Conservation (phyloP, 768 basidiomycete species). For the Dioszegia hungarica region DNA sequence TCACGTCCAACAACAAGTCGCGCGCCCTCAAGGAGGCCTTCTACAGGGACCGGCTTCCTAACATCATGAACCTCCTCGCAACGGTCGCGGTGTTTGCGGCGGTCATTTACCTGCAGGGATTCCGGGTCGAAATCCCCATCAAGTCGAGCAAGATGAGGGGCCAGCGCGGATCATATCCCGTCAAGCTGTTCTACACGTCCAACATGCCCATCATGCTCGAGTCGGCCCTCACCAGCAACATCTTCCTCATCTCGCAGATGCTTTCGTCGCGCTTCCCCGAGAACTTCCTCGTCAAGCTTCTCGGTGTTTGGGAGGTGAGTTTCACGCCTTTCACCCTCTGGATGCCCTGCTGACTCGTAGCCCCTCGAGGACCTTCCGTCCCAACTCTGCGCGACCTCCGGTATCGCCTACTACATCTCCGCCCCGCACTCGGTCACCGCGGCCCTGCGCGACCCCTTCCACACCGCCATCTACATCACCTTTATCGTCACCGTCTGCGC, state of each 20-base stretch:
- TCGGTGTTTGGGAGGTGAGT: slow-evolving; percentile 98
- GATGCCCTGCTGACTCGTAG: slow-evolving; percentile 50
- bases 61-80: slow-evolving; percentile 94
- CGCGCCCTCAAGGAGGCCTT: slow-evolving; percentile 96
- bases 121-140: slow-evolving; percentile 96
- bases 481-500: slow-evolving; percentile 95
- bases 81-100: slow-evolving; percentile 86
- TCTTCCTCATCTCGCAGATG: slow-evolving; percentile 97
- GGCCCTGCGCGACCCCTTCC: slow-evolving; percentile 85
- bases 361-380: slow-evolving; percentile 82
- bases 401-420: slow-evolving; percentile 96
- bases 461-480: slow-evolving; percentile 80
- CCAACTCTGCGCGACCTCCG: slow-evolving; percentile 82
- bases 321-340: slow-evolving; percentile 7
- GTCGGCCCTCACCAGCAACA: slow-evolving; percentile 82
- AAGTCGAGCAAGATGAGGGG: slow-evolving; percentile 95
- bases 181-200: slow-evolving; percentile 97
- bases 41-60: slow-evolving; percentile 93
- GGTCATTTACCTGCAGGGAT: slow-evolving; percentile 98
- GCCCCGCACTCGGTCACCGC: slow-evolving; percentile 90
- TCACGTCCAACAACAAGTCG: slow-evolving; percentile 98
- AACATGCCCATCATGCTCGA: slow-evolving; percentile 99
- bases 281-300: slow-evolving; percentile 80
- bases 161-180: slow-evolving; percentile 89
- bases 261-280: slow-evolving; percentile 81